phyloP scores from a whole-genome alignment of 805 yeast genomes.

The Hanseniaspora valbyensis region DNA sequence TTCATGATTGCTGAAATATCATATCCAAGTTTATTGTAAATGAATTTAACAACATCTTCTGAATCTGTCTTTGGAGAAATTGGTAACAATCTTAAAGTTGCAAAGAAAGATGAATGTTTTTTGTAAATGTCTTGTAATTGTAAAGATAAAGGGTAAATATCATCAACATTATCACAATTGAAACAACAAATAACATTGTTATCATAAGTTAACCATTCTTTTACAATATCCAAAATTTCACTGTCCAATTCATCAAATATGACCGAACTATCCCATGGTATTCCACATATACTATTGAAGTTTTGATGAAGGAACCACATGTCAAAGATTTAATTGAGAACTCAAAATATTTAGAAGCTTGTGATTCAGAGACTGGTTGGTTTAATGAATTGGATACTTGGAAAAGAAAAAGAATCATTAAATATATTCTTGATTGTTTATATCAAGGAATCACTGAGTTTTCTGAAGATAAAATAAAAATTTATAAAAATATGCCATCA shows the following conservation, averaged over 20 bases:
- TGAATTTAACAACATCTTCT: neutral
- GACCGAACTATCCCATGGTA: conserved; percentile 48
- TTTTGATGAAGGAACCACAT: conserved; percentile 54
- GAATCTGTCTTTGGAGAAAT: neutral
- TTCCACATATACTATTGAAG: conserved; percentile 68
- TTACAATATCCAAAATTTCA: neutral
- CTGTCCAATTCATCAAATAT: neutral
- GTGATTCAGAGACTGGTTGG: conserved; percentile 56
- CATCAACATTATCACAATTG: neutral
- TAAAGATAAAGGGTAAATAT: neutral
- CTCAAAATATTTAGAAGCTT: conserved; percentile 43
- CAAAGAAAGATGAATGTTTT: neutral
- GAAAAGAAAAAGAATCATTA: conserved; percentile 54
- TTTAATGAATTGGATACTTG: conserved; percentile 48
- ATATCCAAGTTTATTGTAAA: neutral
- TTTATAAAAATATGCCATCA: conserved; percentile 34
- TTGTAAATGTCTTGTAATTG: neutral
- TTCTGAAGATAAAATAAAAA: conserved; percentile 32
- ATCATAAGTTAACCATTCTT: neutral
- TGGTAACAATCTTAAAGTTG: conserved; percentile 1
- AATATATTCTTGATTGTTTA: conserved; percentile 58
- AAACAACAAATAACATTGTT: neutral
- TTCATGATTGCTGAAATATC: neutral
- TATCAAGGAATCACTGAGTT: conserved; percentile 40
- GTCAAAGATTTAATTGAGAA: conserved; percentile 36